These are phyloP conservation scores for Xylariales sp. DNA, from an alignment of 2,329 filamentous ascomycete species.

Conservation along the genomic window DNA sequence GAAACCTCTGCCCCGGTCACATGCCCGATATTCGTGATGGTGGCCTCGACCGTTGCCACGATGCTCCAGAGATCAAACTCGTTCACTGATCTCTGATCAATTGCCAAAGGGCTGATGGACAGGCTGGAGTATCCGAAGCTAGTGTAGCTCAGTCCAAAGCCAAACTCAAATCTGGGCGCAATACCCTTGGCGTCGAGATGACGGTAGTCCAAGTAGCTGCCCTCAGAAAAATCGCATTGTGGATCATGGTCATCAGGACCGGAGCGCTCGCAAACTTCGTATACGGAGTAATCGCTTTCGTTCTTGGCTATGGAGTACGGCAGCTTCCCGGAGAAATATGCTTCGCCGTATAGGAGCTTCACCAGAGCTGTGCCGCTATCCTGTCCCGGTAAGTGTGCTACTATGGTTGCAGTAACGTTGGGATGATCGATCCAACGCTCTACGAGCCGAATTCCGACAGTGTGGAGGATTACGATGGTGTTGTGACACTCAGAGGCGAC, in stretches of 20 bases:
- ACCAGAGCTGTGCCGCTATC: constrained; percentile 56
- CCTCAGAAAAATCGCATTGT: constrained; percentile 58
- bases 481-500: constrained; percentile 57
- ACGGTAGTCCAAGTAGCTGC: constrained; percentile 50
- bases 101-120: constrained; percentile 17
- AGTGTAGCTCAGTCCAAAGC: constrained; percentile 53
- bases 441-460: constrained; percentile 56
- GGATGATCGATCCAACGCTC: constrained; percentile 61
- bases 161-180: constrained; percentile 48
- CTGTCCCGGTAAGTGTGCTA: constrained; percentile 62
- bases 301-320: constrained; percentile 58
- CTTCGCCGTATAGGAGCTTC: constrained; percentile 53
- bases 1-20: constrained; percentile 47
- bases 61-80: constrained; percentile 58
- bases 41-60: constrained; percentile 53
- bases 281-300: constrained; percentile 45
- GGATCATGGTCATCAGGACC: constrained; percentile 40
- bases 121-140: constrained; percentile 45
- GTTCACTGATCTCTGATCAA: constrained; percentile 37
- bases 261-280: constrained; percentile 41
- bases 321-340: constrained; percentile 50
- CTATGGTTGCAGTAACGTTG: constrained; percentile 60
- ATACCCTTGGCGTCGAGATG: constrained; percentile 43
- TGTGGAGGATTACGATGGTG: constrained; percentile 61
- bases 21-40: constrained; percentile 58